Conservation (phyloP, 2,329 filamentous ascomycete species). For the Septoria linicola region DNA sequence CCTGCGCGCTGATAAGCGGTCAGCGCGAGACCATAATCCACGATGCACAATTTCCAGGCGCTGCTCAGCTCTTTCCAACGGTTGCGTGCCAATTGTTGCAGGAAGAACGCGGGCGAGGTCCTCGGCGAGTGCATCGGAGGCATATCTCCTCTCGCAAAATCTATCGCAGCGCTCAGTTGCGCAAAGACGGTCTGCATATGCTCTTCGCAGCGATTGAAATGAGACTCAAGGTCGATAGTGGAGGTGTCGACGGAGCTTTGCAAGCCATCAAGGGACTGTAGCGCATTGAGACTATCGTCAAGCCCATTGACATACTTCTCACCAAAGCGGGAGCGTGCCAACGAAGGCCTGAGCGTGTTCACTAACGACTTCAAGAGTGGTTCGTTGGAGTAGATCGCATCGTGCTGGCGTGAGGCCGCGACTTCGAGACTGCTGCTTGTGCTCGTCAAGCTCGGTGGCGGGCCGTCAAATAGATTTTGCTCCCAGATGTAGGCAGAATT, state of each 20-base stretch:
- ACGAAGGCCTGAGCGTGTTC: not conserved
- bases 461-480: slow-evolving; percentile 4
- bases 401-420: not conserved
- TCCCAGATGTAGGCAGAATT: slow-evolving; percentile 4
- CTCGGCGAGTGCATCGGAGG: slow-evolving; percentile 1
- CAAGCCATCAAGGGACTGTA: not conserved
- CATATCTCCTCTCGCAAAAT: not conserved
- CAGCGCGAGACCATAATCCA: slow-evolving; percentile 47
- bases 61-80: slow-evolving; percentile 8
- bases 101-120: slow-evolving; percentile 3
- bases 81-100: slow-evolving; percentile 9
- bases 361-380: slow-evolving; percentile 3
- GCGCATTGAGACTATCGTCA: slow-evolving; percentile 8
- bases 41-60: slow-evolving; percentile 33
- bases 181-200: slow-evolving; percentile 1
- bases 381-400: not conserved
- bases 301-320: slow-evolving; percentile 15
- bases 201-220: slow-evolving; percentile 1
- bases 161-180: not conserved
- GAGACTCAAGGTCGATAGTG: not conserved
- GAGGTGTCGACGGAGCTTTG: not conserved
- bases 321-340: not conserved
- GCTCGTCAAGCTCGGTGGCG: not conserved
- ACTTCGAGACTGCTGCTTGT: not conserved
- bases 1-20: slow-evolving; percentile 48